These are phyloP conservation scores for Pythium myriotylum DNA, from an alignment of 352 stramenopile species.

Conservation along the genomic window DNA sequence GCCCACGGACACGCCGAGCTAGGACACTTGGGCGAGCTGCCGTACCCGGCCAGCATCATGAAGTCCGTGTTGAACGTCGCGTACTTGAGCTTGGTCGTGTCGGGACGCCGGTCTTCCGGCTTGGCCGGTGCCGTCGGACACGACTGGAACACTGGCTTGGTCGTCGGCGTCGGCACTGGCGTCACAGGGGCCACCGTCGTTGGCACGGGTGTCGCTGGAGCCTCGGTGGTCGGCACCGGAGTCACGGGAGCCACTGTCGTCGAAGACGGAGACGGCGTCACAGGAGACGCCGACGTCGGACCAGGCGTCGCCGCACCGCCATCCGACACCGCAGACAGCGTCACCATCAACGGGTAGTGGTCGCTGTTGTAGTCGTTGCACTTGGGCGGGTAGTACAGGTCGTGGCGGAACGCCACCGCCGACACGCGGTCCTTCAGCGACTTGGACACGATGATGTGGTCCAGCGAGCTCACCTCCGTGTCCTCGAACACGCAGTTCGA, in stretches of 20 bases:
- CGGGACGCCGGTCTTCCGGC: conserved; percentile 30
- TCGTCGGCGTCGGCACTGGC: too few relatives aligned
- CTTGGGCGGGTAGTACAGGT: conserved; percentile 32
- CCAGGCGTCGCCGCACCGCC: conserved; percentile 1
- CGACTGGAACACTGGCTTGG: conserved; percentile 14
- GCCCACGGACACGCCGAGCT: conserved; percentile 31
- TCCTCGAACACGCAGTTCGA: conserved; percentile 23
- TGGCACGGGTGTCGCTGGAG: conserved; percentile 2
- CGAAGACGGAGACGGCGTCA: conserved; percentile 1
- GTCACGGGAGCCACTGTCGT: conserved; percentile 7
- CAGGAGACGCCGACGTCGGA: not conserved
- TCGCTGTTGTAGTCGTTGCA: conserved; percentile 37
- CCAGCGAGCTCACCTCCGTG: conserved; percentile 28
- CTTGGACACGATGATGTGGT: conserved; percentile 42
- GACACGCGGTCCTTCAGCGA: conserved; percentile 27
- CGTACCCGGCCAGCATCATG: conserved; percentile 29
- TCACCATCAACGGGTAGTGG: conserved; percentile 39
- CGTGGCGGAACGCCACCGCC: conserved; percentile 29
- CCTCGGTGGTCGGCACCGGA: not conserved
- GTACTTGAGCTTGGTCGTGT: conserved; percentile 40
- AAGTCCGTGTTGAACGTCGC: conserved; percentile 37
- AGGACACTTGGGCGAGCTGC: conserved; percentile 23
- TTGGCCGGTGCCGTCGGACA: conserved; percentile 31
- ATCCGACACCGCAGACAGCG: conserved; percentile 18
- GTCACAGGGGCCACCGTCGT: not conserved